Base-by-base conservation (phyloP, 768 basidiomycete genomes). In the Hypholoma sublateritium region DNA sequence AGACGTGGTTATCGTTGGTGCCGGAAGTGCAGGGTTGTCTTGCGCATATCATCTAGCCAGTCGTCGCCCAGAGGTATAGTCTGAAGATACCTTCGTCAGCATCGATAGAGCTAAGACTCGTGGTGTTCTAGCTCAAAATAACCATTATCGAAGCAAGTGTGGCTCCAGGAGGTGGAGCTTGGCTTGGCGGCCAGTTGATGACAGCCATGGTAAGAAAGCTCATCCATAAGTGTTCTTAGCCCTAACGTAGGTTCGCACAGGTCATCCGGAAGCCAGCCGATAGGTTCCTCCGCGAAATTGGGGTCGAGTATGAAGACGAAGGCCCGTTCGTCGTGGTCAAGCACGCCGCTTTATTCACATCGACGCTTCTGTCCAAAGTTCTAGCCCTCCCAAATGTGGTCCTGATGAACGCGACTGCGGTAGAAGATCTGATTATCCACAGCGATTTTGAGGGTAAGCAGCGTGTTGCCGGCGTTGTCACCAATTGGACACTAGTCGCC, bases 151-250 rank as follows among this genome's bases (percentile, higher is more conserved):
- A 91, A 71, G 89, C 89, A 17, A 85, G 81, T 61, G 89, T 91
- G n/a, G 85, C 89, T 1, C 89, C 89, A 1, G 87, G 87, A 51
- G 87, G 87, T 53, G 86, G 88, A 34, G 88, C 87, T 12, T 91
- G 89, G 88, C 79, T 91, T 37, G 87, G 88, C 28, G 87, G 87
- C 7, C 88, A 90, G 70, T 74, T 90, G 53, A 89, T 91, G 89
- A 84, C 83, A 0, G 83, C 88, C 0, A 91, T 91, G 89, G 88
- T 85, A 65, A 53, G 67, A 61, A 9, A 46, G 12, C 28, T 41
- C 34, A 32, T 4, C 17, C 25, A 6, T 19, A 24, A n/a, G 5
- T 32, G 28, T 32, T 32, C 5, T 32, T 24, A 22, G 16, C 11
- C 34, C 17, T 28, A 22, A 50, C 43, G 53, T 28, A 17, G 16